Base-by-base conservation (phyloP, 75 land plant species). In the Pseudotsuga menziesii region DNA sequence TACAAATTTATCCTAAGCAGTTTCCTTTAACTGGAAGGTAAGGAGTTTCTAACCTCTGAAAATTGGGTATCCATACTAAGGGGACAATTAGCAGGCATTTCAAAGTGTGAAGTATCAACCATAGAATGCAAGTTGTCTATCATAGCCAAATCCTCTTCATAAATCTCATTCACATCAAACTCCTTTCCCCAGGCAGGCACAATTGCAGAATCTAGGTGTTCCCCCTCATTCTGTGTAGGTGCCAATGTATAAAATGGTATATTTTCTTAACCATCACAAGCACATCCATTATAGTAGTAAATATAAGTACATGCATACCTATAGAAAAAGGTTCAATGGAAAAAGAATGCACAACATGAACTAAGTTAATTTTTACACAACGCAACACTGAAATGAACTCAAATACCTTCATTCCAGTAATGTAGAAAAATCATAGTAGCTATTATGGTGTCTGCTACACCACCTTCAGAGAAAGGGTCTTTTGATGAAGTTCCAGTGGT, bases 361-460 rank as follows among this genome's bases (percentile, higher is more conserved):
- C 9, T 22, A 62, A 2, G 54, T n/a, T 71, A n/a, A 27, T 44
- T 62, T 22, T 62, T 62, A 22, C n/a, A 17, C 26, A 55, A 0
- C 16, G 25, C 14, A 77, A 14, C 58, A 56, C n/a, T 36, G 27
- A 3, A 57, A 54, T 27, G 44, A 39, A 39, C 61, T 60, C 73
- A 73, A 56, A 57, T 85, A 97, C 99, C 99, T 81, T 88, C 92
- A 87, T 97, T 97, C 99, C 99, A 97, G 72, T 97, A 95, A 77
- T 89, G 94, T 79, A 97, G 81, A 57, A 97, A 89, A 20, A 97
- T 90, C 64, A 90, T 91, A 26, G 99, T 95, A 77, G 95, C 89
- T 77, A 95, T 91, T 54, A 74, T 86, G 75, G 83, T 77, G 79
- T 97, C 99, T 58, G 89, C 81, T 12, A 86, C 64, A 63, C 99